Conservation (phyloP, 2,329 filamentous ascomycete species). For the Gliomastix tumulicola region DNA sequence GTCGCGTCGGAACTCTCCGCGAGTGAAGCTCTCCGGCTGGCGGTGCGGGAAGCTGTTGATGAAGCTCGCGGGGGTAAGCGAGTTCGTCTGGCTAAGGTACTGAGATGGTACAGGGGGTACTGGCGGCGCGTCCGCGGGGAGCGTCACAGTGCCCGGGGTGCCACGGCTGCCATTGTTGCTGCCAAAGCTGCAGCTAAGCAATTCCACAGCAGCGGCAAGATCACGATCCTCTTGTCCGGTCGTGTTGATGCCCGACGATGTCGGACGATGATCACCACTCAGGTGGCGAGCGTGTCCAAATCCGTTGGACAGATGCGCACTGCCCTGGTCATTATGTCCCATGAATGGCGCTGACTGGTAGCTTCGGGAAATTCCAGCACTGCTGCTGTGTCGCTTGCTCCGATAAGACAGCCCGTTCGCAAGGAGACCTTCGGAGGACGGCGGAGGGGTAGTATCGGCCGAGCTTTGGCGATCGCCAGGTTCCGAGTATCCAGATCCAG, state of each 20-base stretch:
- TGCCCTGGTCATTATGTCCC: conserved; percentile 30
- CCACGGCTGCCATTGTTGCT: conserved; percentile 66
- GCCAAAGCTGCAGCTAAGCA: conserved; percentile 86
- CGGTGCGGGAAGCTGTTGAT: conserved; percentile 55
- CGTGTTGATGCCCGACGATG: conserved; percentile 69
- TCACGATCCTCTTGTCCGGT: conserved; percentile 80
- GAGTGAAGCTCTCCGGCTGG: conserved; percentile 60
- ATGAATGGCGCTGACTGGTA: conserved; percentile 63
- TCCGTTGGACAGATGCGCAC: conserved; percentile 33
- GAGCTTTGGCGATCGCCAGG: conserved; percentile 74
- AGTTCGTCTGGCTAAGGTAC: conserved; percentile 57
- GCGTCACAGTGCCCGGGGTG: conserved; percentile 49
- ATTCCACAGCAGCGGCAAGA: conserved; percentile 80
- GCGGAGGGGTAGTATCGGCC: conserved; percentile 86
- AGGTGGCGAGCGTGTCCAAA: conserved; percentile 61
- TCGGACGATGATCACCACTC: conserved; percentile 70
- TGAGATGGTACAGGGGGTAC: conserved; percentile 81
- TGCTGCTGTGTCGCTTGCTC: conserved; percentile 53
- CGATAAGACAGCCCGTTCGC: conserved; percentile 43
- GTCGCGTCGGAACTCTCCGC: conserved; percentile 41
- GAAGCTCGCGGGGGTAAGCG: conserved; percentile 54
- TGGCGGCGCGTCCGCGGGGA: conserved; percentile 71
- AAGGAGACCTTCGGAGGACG: conserved; percentile 59
- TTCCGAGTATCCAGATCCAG: conserved; percentile 74
- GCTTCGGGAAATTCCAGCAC: conserved; percentile 61